Conservation (phyloP, 1,284 basidiomycete genomes). For the Dichomitus squalens region DNA sequence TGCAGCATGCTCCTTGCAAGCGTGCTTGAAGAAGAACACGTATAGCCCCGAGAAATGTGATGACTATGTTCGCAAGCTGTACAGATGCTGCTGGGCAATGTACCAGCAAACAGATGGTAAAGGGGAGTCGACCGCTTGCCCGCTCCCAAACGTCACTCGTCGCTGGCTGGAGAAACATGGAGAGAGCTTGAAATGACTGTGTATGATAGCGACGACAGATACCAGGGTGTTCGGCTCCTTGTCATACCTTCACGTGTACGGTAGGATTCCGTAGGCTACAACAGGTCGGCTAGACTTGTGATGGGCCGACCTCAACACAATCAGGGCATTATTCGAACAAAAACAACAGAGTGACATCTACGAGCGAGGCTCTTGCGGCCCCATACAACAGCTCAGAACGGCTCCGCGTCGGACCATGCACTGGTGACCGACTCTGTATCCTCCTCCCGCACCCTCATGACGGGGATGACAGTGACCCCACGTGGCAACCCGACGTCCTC, state of each 20-base stretch:
- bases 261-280: too few relatives aligned
- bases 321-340: too few relatives aligned
- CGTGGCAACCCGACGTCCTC: not conserved
- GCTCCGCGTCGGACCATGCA: too few relatives aligned
- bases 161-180: conserved; percentile 62
- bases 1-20: conserved; percentile 63
- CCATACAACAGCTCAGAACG: too few relatives aligned
- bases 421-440: not conserved
- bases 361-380: too few relatives aligned
- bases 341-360: too few relatives aligned
- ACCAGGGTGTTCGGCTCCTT: not conserved
- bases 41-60: conserved; percentile 67
- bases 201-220: not conserved
- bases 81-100: conserved; percentile 61
- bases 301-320: too few relatives aligned
- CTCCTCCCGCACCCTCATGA: not conserved
- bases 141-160: conserved; percentile 51
- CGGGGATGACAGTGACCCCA: not conserved
- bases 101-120: conserved; percentile 46
- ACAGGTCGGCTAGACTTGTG: too few relatives aligned
- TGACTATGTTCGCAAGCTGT: conserved; percentile 50
- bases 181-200: conserved; percentile 6
- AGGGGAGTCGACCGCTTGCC: conserved; percentile 64
- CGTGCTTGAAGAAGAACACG: conserved; percentile 64
- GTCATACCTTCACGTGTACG: too few relatives aligned